Evolutionary conservation across 768 basidiomycete species (phyloP).

Genomic region (Suillus occidentalis): DNA sequence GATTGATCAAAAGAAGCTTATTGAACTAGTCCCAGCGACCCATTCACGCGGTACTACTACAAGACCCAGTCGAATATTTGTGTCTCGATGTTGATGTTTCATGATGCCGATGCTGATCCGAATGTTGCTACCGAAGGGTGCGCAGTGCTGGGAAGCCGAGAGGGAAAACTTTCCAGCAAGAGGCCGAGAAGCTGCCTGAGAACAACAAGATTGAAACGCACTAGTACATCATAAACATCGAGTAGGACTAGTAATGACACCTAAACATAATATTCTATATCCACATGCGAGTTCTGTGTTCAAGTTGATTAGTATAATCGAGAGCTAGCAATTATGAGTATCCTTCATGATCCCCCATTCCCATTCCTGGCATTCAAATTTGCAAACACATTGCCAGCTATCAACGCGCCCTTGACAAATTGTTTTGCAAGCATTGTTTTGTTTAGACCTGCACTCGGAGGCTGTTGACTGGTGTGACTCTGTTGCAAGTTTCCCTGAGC

Average conservation of each 20-base stretch:
- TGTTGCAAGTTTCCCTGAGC: neutral
- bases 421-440: neutral
- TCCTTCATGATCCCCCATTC: neutral
- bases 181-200: neutral
- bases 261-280: too few species aligned
- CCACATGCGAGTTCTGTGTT: too few species aligned
- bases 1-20: too few species aligned
- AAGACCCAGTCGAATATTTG: too few species aligned
- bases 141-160: neutral
- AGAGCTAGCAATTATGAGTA: neutral
- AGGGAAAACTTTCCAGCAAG: neutral
- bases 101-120: neutral
- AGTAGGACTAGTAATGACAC: neutral
- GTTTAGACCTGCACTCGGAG: neutral
- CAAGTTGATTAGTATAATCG: neutral
- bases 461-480: neutral
- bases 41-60: too few species aligned
- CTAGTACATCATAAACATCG: neutral
- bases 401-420: constrained; percentile 2
- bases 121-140: neutral
- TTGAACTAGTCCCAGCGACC: too few species aligned
- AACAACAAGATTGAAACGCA: neutral
- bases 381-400: neutral
- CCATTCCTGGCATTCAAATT: neutral
- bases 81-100: too few species aligned